Evolutionary conservation across 2,329 filamentous ascomycete genomes (phyloP), one percentile per base, ranked within the genome.

Genomic region (Tricladium varicosporioides): DNA sequence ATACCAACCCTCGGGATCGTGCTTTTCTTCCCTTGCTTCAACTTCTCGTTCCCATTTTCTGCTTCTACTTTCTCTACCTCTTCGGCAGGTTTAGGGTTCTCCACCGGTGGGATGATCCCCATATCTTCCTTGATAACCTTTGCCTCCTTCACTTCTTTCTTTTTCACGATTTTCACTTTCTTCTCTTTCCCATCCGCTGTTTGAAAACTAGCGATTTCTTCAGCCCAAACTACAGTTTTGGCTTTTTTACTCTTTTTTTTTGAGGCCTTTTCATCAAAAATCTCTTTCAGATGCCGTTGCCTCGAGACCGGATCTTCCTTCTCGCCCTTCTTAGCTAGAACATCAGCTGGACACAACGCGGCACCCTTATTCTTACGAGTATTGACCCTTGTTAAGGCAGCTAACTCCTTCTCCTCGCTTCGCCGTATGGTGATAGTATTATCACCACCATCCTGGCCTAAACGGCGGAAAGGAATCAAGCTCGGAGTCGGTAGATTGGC

Each of bases 321-420:
- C 54, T 74, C 66, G 16, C 69, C 68, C 51, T 74, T 74, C 60
- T 67, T 72, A 0, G 63, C 60, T 3, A 71, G 36, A 9, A 68
- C 54, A 10, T 63, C 60, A 2, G 63, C 60, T 0, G 75, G 73
- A 5, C 63, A 65, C 5, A 75, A 54, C 1, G 76, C 70, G 15
- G 63, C 68, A 2, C 64, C 72, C 66, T 77, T 78, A 58, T 79
- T 79, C 60, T 75, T 76, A 27, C 74, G 69, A 1, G 76, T 79
- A 58, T 79, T 79, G 51, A 71, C 67, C 2, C 72, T 65, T 1
- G 76, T 79, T 44, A 77, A 57, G 1, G 72, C 67, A 0, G 74
- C 75, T 8, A 78, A 62, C 47, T 78, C 74, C 62, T 75, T 76
- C 44, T 76, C 76, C 13, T 70, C 71, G 57, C 60, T 73, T 47